Evolutionary conservation across 768 basidiomycete species (phyloP).

Genomic region (Auriscalpium microsporum): DNA sequence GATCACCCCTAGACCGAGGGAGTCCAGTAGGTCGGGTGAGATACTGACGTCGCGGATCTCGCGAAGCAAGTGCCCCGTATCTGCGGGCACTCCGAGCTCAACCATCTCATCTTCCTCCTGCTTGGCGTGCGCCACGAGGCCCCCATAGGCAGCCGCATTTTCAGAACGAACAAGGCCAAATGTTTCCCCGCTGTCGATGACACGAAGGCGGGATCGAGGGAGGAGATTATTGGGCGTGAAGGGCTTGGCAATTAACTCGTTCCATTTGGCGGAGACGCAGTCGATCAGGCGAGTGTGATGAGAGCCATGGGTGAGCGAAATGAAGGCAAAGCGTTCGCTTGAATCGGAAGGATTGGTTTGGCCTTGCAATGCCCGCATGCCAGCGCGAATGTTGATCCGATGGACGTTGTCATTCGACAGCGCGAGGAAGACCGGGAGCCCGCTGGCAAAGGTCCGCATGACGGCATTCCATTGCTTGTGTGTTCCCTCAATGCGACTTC

Average conservation of each 20-base stretch:
- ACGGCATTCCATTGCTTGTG: constrained; percentile 24
- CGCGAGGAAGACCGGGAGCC: constrained; percentile 12
- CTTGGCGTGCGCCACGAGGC: not conserved
- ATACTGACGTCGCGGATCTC: too few species aligned
- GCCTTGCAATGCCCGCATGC: not conserved
- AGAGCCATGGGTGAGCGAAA: constrained; percentile 12
- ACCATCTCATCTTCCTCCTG: not conserved
- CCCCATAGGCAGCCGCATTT: not conserved
- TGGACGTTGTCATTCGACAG: constrained; percentile 19
- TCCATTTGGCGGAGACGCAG: constrained; percentile 13
- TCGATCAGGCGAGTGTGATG: too few species aligned
- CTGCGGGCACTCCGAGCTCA: not conserved
- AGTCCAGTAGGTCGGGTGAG: too few species aligned
- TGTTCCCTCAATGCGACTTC: constrained; percentile 22
- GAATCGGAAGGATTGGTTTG: not conserved
- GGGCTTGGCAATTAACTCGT: not conserved
- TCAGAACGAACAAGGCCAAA: constrained; percentile 7
- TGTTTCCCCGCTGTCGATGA: constrained; percentile 4
- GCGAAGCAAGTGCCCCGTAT: too few species aligned
- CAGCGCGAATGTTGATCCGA: constrained; percentile 15
- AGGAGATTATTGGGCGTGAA: not conserved
- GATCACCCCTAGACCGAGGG: too few species aligned
- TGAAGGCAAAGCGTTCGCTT: constrained; percentile 8
- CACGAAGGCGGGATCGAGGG: not conserved
- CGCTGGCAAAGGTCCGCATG: constrained; percentile 15